phyloP scores from a whole-genome alignment of 441 rosid genomes.

The Eutrema salsugineum region DNA sequence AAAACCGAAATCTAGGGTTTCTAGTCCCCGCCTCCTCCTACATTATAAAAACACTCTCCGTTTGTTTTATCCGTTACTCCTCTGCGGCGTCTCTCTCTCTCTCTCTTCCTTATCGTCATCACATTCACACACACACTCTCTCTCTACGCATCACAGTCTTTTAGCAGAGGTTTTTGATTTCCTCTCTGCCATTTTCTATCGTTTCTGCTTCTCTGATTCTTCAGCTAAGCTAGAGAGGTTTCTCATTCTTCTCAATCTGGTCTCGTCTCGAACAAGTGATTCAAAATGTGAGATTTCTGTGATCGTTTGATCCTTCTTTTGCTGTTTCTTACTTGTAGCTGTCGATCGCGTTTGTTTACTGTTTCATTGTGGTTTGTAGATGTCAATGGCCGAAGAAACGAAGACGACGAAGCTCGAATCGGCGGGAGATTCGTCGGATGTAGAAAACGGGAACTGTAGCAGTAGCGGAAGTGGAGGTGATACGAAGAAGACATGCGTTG shows the following conservation, averaged over 20 bases:
- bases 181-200: background rate
- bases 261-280: slow-evolving; percentile 29
- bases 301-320: slow-evolving; percentile 1
- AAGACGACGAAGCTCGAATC: slow-evolving; percentile 26
- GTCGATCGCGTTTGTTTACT: background rate
- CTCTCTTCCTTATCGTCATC: slow-evolving; percentile 26
- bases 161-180: background rate
- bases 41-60: slow-evolving; percentile 23
- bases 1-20: slow-evolving; percentile 24
- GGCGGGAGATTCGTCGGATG: slow-evolving; percentile 29
- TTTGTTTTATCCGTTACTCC: slow-evolving; percentile 33
- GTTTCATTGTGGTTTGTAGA: slow-evolving; percentile 31
- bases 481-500: slow-evolving; percentile 75
- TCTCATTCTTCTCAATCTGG: background rate
- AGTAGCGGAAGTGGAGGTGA: slow-evolving; percentile 33
- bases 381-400: slow-evolving; percentile 47
- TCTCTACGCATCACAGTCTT: background rate
- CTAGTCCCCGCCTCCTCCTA: slow-evolving; percentile 22
- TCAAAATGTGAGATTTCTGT: slow-evolving; percentile 13
- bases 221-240: background rate
- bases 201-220: background rate
- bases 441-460: slow-evolving; percentile 28
- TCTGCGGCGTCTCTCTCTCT: slow-evolving; percentile 29
- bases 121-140: too few relatives aligned
- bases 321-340: background rate